Conservation (phyloP, 345 rosid genomes). For the Triadica sebifera region DNA sequence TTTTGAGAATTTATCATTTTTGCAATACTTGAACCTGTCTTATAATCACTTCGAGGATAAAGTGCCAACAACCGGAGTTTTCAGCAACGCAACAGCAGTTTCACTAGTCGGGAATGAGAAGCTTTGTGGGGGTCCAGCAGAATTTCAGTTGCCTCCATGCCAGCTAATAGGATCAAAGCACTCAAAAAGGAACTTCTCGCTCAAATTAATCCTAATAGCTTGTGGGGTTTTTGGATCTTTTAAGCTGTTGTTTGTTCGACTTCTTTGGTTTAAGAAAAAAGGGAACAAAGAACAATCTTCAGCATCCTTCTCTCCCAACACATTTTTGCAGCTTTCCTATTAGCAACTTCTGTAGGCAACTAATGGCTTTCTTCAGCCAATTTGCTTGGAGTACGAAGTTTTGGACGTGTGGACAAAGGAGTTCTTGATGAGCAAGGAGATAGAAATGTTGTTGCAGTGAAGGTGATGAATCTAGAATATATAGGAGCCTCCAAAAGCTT, state of each 20-base stretch:
- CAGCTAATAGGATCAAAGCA: too few relatives aligned
- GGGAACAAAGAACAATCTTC: constrained; percentile 7
- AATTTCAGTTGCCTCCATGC: too few relatives aligned
- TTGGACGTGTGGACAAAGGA: constrained; percentile 14
- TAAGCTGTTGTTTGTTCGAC: neutral
- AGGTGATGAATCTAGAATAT: neutral
- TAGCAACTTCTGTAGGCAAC: constrained; percentile 26
- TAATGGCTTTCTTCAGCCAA: constrained; percentile 21
- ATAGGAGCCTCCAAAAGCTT: constrained; percentile 5
- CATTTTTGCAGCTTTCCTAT: constrained; percentile 19
- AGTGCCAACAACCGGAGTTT: too few relatives aligned
- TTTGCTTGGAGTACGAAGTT: constrained; percentile 29
- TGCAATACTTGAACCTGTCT: too few relatives aligned
- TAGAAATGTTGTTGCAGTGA: neutral
- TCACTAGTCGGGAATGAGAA: too few relatives aligned
- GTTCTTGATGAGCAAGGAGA: neutral
- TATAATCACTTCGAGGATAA: too few relatives aligned
- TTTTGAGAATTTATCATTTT: too few relatives aligned
- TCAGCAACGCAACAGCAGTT: too few relatives aligned
- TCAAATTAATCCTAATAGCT: neutral
- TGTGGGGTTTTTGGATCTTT: neutral
- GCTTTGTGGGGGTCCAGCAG: too few relatives aligned
- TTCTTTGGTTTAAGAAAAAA: constrained; percentile 1
- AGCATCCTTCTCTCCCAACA: neutral
- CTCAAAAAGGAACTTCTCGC: too few relatives aligned